Percentiles rank a stretch among this genome's conserved stretches.
Conservation (phyloP, 2,329 filamentous ascomycete species). For the Byssochlamys sp. region DNA sequence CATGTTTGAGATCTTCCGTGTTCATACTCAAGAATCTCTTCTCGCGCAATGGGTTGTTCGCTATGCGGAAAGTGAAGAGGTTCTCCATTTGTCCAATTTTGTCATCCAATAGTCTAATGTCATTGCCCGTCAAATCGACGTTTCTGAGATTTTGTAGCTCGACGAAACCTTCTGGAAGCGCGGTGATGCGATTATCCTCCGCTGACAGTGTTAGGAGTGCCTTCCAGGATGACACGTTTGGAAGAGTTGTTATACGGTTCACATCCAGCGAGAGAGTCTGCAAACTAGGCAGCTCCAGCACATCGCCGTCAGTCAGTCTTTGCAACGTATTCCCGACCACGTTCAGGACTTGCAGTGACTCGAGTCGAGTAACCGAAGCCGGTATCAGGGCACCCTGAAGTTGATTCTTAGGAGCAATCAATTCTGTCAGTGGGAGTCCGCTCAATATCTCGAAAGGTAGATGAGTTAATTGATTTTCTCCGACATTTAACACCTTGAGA, state of each 20-base stretch:
- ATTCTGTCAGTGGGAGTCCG: slow-evolving; percentile 60
- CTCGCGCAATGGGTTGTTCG: slow-evolving; percentile 82
- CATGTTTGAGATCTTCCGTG: slow-evolving; percentile 70
- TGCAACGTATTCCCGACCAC: slow-evolving; percentile 66
- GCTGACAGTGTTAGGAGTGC: slow-evolving; percentile 63
- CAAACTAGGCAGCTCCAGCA: slow-evolving; percentile 59
- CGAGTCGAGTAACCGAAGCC: slow-evolving; percentile 47
- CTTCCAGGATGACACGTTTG: slow-evolving; percentile 64
- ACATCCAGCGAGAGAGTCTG: slow-evolving; percentile 67
- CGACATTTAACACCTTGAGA: slow-evolving; percentile 68
- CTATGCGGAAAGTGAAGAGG: slow-evolving; percentile 64
- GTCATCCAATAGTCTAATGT: slow-evolving; percentile 65
- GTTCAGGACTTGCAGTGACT: slow-evolving; percentile 64
- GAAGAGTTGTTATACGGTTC: slow-evolving; percentile 66
- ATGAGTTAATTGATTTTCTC: slow-evolving; percentile 64
- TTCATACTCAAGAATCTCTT: slow-evolving; percentile 74
- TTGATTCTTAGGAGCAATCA: slow-evolving; percentile 68
- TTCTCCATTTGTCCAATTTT: slow-evolving; percentile 70
- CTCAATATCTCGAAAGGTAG: slow-evolving; percentile 62
- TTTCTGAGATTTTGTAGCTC: slow-evolving; percentile 59
- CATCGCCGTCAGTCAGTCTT: slow-evolving; percentile 38
- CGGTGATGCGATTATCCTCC: slow-evolving; percentile 69
- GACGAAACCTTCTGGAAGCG: slow-evolving; percentile 67
- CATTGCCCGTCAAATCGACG: slow-evolving; percentile 76
- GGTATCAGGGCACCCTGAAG: slow-evolving; percentile 64